Conservation (phyloP, 257 asterid genomes). For the Solanum infundibuliforme region DNA sequence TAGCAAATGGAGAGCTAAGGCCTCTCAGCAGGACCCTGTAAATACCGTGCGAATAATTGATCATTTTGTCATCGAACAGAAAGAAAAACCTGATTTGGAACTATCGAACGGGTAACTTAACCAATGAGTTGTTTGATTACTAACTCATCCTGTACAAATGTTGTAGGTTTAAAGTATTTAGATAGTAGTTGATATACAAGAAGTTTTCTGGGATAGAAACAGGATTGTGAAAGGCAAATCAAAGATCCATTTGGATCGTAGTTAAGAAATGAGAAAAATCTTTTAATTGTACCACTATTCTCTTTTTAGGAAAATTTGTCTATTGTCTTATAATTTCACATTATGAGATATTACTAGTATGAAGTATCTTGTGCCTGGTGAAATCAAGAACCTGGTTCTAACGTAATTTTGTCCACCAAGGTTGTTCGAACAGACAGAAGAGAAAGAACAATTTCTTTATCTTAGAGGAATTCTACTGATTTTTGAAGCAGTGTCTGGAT, state of each 20-base stretch:
- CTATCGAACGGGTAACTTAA: conserved; percentile 32
- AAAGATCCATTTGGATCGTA: neutral
- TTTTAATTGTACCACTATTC: neutral
- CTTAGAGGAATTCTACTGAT: no score
- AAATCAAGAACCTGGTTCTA: neutral
- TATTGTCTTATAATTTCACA: neutral
- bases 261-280: neutral
- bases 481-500: no score
- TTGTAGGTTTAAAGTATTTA: neutral
- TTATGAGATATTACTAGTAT: neutral
- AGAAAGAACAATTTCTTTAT: no score
- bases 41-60: conserved; percentile 68
- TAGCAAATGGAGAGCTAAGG: conserved; percentile 77
- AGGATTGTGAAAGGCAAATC: neutral
- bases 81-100: conserved; percentile 23
- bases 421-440: no score
- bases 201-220: neutral
- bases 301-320: neutral
- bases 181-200: neutral
- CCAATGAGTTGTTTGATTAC: neutral
- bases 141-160: neutral
- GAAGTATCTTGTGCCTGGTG: neutral
- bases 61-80: conserved; percentile 56
- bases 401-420: no score
- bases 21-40: conserved; percentile 66